Percentiles rank a stretch among this genome's conserved stretches.
Evolutionary conservation across 495 filamentous ascomycete genomes (phyloP).

Genomic region (Neurospora tetraspora): DNA sequence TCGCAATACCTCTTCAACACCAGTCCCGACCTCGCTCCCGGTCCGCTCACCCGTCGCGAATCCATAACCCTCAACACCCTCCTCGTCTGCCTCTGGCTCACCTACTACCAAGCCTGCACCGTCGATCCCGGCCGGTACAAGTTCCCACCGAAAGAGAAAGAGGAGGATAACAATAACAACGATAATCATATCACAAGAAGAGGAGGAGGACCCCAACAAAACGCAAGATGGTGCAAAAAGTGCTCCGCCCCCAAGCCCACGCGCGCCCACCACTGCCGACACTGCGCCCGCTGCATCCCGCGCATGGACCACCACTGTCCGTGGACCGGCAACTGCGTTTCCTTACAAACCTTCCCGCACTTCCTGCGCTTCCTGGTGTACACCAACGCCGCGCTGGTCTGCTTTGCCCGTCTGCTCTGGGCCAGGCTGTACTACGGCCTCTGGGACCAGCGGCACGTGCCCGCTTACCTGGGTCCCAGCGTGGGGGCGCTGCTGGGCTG

Average conservation of each 20-base stretch:
- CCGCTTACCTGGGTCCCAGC: conserved; percentile 74
- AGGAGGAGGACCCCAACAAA: background rate
- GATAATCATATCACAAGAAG: background rate
- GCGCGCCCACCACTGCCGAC: conserved; percentile 84
- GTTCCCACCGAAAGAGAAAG: conserved; percentile 22
- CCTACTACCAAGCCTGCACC: conserved; percentile 66
- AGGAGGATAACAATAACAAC: background rate
- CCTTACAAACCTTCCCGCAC: conserved; percentile 78
- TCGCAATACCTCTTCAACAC: conserved; percentile 73
- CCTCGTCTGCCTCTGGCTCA: conserved; percentile 64
- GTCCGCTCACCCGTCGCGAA: conserved; percentile 52
- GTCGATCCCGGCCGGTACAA: conserved; percentile 61
- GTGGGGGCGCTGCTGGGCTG: conserved; percentile 52
- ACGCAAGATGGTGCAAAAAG: conserved; percentile 66
- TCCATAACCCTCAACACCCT: conserved; percentile 63
- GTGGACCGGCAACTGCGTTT: conserved; percentile 92
- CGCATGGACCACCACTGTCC: conserved; percentile 99
- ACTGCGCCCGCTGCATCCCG: conserved; percentile 79
- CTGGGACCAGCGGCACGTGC: conserved; percentile 57
- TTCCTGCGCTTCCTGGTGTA: conserved; percentile 84
- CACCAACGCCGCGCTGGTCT: conserved; percentile 57
- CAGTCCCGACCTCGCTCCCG: conserved; percentile 50
- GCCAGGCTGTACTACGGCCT: conserved; percentile 47
- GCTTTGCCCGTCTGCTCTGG: conserved; percentile 48
- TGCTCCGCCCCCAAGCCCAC: conserved; percentile 77